Evolutionary conservation across 2,329 filamentous ascomycete genomes (phyloP).

Genomic region (Pseudogymnoascus sp.): DNA sequence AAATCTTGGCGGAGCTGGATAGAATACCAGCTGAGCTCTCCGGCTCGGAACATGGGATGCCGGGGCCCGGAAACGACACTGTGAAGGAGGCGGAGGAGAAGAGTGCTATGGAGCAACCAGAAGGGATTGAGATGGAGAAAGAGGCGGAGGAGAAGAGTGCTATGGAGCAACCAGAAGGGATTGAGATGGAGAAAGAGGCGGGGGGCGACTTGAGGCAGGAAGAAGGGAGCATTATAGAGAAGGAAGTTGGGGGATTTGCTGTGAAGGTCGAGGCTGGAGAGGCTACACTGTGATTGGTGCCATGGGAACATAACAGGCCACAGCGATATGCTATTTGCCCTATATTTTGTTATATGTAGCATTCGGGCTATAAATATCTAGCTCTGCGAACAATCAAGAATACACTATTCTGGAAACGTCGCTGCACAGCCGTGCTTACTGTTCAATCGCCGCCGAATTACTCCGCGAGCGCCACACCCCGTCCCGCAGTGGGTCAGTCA

Average conservation of each 20-base stretch:
- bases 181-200: neutral
- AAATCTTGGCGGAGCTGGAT: neutral
- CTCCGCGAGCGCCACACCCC: neutral
- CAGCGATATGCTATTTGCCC: neutral
- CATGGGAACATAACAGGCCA: neutral
- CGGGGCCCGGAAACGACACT: neutral
- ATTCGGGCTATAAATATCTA: neutral
- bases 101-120: neutral
- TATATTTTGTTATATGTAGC: neutral
- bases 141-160: neutral
- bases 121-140: no score
- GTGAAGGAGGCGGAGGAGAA: neutral
- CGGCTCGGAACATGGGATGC: neutral
- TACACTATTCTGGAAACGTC: no score
- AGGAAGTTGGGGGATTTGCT: neutral
- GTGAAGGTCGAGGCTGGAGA: no score
- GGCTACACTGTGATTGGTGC: no score
- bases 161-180: neutral
- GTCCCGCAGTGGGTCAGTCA: neutral
- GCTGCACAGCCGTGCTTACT: neutral
- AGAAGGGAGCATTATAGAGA: no score
- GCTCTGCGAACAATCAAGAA: neutral
- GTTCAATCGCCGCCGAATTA: neutral
- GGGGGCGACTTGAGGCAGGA: no score
- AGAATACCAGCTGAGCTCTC: neutral